Base-by-base conservation (phyloP, 208 protist species). In the Crithidia brevicula region DNA sequence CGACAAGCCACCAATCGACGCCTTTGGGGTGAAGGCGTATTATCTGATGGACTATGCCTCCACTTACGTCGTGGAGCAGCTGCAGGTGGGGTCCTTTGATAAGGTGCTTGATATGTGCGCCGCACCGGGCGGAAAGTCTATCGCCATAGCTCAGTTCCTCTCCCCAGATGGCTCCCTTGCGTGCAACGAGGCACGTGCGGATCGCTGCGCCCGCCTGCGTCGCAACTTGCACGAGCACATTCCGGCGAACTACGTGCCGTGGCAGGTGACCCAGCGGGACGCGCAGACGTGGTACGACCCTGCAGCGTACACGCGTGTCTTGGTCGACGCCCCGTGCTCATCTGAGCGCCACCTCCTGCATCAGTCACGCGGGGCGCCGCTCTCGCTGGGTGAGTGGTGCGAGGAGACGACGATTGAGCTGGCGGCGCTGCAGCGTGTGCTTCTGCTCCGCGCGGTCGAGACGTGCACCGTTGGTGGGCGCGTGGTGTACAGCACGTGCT, bases 401-500 rank as follows among this genome's bases (percentile, higher is more conserved):
- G 46, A 78, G 46, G 61, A 70, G 25, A 82, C 72, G 22, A 82
- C 76, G 18, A 25, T 47, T 25, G 65, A 83, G 51, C 52, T 87
- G 33, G 79, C 77, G 31, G 40, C 22, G 25, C 33, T 86, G 25
- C 95, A 98, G 82, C 53, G 82, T 0, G 34, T 67, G 58, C 56
- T 98, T 33, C 85, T 95, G 18, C 67, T 81, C 45, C 86, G 89
- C 16, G 91, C 83, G 3, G 64, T 97, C 9, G 91, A 97, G 69
- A 92, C 88, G 11, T 86, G 86, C 47, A 51, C 60, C 25, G 73
- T 82, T 7, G 89, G 89, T 0, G 95, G 93, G 30, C 75, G 81
- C 30, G 72, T 98, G 16, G 92, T 98, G 25, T 98, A 98, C 83
- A 96, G 83, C 69, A 98, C 95, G 9, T 96, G 90, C 73, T 93